These are phyloP conservation scores for Vararia minispora DNA, from an alignment of 768 basidiomycete species.

Conservation along the genomic window DNA sequence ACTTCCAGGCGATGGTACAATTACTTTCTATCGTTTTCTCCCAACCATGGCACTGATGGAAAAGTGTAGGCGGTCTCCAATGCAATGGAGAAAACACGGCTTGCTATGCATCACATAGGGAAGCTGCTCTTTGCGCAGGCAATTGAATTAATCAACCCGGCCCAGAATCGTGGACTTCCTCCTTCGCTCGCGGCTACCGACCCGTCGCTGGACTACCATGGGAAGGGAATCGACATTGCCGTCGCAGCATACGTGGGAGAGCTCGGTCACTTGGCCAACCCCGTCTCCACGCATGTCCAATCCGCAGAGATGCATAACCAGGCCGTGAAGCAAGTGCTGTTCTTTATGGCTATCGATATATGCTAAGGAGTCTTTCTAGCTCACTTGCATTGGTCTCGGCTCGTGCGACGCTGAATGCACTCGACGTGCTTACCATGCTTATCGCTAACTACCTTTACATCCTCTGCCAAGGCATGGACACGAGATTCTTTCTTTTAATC, in stretches of 20 bases:
- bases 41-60: too few relatives aligned
- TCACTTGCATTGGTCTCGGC: constrained; percentile 79
- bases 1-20: constrained; percentile 89
- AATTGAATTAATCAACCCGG: constrained; percentile 69
- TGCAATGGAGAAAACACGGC: constrained; percentile 79
- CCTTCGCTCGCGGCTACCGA: constrained; percentile 72
- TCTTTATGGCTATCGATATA: neutral
- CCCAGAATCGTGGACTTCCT: constrained; percentile 76
- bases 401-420: constrained; percentile 65
- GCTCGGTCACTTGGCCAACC: constrained; percentile 72
- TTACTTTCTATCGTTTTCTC: too few relatives aligned
- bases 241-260: constrained; percentile 75
- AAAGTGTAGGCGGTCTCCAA: constrained; percentile 78
- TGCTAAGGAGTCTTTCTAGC: constrained; percentile 26
- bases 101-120: constrained; percentile 38
- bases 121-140: constrained; percentile 40
- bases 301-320: constrained; percentile 91
- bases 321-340: constrained; percentile 62
- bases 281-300: constrained; percentile 76
- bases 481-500: neutral
- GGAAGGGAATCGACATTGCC: constrained; percentile 79
- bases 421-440: constrained; percentile 69
- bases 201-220: constrained; percentile 72
- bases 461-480: constrained; percentile 51
- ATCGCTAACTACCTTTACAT: constrained; percentile 68